Evolutionary conservation across 1,284 basidiomycete species (phyloP).

Genomic region (Ceratorhiza oryzae-sativae): DNA sequence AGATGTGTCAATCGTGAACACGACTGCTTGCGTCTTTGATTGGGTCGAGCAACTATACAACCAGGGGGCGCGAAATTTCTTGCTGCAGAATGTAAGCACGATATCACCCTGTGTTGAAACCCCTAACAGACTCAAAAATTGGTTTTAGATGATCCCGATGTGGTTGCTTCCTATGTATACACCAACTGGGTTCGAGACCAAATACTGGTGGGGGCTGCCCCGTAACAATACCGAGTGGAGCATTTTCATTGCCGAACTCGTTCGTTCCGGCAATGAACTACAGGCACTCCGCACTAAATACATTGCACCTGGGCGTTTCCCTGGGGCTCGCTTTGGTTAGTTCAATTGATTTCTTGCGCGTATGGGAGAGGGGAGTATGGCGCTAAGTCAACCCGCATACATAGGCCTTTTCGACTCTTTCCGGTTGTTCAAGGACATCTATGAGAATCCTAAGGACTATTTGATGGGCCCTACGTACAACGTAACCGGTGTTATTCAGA

Average conservation of each 20-base stretch:
- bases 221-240: conserved; percentile 61
- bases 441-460: conserved; percentile 26
- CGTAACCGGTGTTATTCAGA: conserved; percentile 23
- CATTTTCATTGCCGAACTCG: conserved; percentile 58
- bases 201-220: conserved; percentile 58
- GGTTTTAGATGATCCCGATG: conserved; percentile 58
- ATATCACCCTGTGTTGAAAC: background rate
- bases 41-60: conserved; percentile 57
- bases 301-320: conserved; percentile 21
- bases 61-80: conserved; percentile 56
- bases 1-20: conserved; percentile 55
- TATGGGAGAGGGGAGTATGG: too few relatives aligned
- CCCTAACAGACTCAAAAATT: background rate
- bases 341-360: too few relatives aligned
- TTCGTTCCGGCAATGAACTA: conserved; percentile 40
- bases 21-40: conserved; percentile 55
- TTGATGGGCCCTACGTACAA: conserved; percentile 28
- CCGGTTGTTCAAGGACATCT: conserved; percentile 32
- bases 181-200: conserved; percentile 54
- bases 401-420: conserved; percentile 25
- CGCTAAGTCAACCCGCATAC: background rate
- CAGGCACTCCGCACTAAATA: conserved; percentile 30
- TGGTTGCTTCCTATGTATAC: conserved; percentile 57
- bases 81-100: conserved; percentile 57
- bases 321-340: conserved; percentile 31